Evolutionary conservation across 257 asterid species (phyloP).

Genomic region (Ilex aquifolium): DNA sequence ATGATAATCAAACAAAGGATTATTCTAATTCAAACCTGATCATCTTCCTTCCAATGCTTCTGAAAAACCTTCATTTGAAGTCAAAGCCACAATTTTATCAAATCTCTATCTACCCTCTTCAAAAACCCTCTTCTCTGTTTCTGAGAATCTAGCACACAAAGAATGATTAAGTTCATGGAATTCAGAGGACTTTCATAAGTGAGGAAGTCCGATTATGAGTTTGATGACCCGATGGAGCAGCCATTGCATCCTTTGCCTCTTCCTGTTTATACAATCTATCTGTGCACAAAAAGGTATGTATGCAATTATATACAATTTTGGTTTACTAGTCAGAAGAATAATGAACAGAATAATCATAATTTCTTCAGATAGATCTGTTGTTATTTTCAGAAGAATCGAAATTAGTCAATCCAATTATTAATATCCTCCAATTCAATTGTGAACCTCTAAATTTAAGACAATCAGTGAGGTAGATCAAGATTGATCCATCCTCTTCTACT

Average conservation of each 20-base stretch:
- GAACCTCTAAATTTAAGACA: too few relatives aligned
- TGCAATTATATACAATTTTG: background rate
- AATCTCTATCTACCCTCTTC: conserved; percentile 15
- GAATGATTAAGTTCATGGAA: background rate
- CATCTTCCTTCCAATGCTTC: conserved; percentile 24
- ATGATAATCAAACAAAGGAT: conserved; percentile 5
- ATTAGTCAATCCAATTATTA: background rate
- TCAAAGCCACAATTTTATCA: conserved; percentile 11
- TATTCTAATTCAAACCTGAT: conserved; percentile 12
- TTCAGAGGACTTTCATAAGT: background rate
- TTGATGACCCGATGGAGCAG: conserved; percentile 33
- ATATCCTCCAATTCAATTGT: too few relatives aligned
- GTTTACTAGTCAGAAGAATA: background rate
- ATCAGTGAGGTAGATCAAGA: too few relatives aligned
- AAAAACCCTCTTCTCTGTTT: background rate
- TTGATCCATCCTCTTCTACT: too few relatives aligned
- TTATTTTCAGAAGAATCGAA: background rate
- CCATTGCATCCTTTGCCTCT: conserved; percentile 27
- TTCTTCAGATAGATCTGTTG: background rate
- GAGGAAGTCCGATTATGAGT: conserved; percentile 19
- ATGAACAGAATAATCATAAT: background rate
- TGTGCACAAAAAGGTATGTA: conserved; percentile 61
- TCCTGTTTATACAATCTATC: conserved; percentile 25
- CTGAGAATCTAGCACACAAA: background rate
- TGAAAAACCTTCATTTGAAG: conserved; percentile 26